Evolutionary conservation across 768 basidiomycete species (phyloP).

Genomic region (Rhodosporidiobolus sp.): DNA sequence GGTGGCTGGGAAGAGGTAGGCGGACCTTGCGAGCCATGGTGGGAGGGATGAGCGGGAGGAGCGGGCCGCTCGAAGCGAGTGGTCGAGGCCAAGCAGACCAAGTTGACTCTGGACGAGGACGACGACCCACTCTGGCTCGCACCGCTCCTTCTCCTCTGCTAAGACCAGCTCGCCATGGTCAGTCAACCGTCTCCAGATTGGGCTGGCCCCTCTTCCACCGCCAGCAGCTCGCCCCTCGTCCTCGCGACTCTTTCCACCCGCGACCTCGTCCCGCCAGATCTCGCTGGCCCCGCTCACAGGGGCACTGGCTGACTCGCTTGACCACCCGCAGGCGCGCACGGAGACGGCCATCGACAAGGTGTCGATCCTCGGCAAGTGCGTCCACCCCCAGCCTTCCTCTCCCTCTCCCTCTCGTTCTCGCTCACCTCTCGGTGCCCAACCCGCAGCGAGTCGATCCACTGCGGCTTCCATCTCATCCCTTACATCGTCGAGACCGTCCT

Average conservation of each 20-base stretch:
- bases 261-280: neutral
- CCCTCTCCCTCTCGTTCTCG: no score
- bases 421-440: constrained; percentile 48
- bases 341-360: constrained; percentile 37
- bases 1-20: neutral
- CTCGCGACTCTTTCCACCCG: neutral
- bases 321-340: constrained; percentile 10
- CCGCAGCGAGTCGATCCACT: constrained; percentile 81
- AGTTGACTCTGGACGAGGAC: no score
- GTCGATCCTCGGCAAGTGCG: constrained; percentile 30
- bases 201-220: no score
- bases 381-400: neutral
- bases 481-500: constrained; percentile 59
- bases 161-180: no score
- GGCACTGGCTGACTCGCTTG: neutral
- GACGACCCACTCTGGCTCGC: no score
- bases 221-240: no score
- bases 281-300: neutral
- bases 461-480: constrained; percentile 84
- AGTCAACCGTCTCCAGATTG: no score
- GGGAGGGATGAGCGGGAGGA: neutral
- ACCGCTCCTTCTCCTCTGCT: no score
- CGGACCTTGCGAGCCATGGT: constrained; percentile 18
- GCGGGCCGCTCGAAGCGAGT: neutral
- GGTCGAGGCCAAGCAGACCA: no score